Conservation (phyloP, 441 rosid species). For the Pelargonium citronellum region DNA sequence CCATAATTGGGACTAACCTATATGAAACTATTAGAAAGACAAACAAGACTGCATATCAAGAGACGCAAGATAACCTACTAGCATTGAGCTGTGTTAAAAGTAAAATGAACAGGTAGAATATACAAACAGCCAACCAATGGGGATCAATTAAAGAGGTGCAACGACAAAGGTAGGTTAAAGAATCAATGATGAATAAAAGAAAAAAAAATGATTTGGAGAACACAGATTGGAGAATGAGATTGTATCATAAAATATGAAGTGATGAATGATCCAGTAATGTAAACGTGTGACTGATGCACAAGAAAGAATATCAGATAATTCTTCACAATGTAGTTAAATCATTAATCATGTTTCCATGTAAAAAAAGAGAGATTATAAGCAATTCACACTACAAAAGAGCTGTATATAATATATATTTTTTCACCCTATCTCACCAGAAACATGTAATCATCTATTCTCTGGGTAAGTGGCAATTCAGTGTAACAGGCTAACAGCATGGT, state of each 20-base stretch:
- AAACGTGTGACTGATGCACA: not conserved
- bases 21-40: not conserved
- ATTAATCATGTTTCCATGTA: not conserved
- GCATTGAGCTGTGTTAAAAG: not conserved
- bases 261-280: not conserved
- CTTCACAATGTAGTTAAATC: not conserved
- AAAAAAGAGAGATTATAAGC: not conserved
- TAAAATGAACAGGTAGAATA: slow-evolving; percentile 2
- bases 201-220: not conserved
- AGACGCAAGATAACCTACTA: not conserved
- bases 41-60: slow-evolving; percentile 4
- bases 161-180: not conserved
- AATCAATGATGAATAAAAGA: not conserved
- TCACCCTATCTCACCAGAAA: not conserved
- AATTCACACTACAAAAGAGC: not conserved
- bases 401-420: not conserved
- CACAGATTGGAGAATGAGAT: not conserved
- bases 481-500: not conserved
- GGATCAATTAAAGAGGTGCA: not conserved
- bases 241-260: not conserved
- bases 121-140: not conserved
- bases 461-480: not conserved
- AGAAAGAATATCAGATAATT: not conserved
- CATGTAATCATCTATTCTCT: not conserved
- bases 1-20: slow-evolving; percentile 5